Evolutionary conservation across 1,284 basidiomycete species (phyloP), one percentile per base, ranked within the genome.

Genomic region (Ceratobasidium sp.): DNA sequence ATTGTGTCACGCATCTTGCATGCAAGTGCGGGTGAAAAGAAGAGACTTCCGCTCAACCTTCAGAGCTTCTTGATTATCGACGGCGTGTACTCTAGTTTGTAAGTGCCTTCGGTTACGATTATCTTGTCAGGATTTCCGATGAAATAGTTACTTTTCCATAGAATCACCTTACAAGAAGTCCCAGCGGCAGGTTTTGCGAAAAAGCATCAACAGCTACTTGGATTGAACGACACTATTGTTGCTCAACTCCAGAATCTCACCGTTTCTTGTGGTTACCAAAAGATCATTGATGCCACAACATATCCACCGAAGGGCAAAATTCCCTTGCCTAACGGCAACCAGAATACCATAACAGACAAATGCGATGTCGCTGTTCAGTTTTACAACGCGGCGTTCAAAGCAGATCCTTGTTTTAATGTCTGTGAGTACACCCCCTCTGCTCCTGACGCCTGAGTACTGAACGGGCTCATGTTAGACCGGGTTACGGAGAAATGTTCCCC

Each of bases 1-100:
- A 84, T 84, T 33, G 80, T 82, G 9, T 75, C 76, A 3, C 79
- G 78, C 8, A 79, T 81, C 69, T 29, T 80, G 14, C 73, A 79
- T 31, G 72, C 75, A 22, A 77, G 78, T 64, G 47, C 79, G 69
- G 77, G 76, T n/a, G 75, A 76, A 53, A 72, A 80, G 59, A 45
- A 33, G 8, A 51, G 53, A 22, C 54, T 74, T 8, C 67, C 77
- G 2, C 47, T 74, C 11, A 36, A 56, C 27, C 36, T 75, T 5
- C 76, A 77, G 76, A 69, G 79, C 31, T 77, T 79, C 5, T 75
- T 80, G 51, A 75, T 81, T 31, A 79, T 79, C 77, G 78, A 80
- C 75, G 78, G 77, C 41, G 71, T 75, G 7, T 78, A 76, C 51
- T 75, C 73, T 14, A 76, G 73, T 77, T 44, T 60, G 75, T 75